A percentile compares a stretch with the other conserved stretches of the same genome.
Evolutionary conservation across 371 early-diverging fungal genomes (phyloP).

Genomic region (Mortierella sp.): DNA sequence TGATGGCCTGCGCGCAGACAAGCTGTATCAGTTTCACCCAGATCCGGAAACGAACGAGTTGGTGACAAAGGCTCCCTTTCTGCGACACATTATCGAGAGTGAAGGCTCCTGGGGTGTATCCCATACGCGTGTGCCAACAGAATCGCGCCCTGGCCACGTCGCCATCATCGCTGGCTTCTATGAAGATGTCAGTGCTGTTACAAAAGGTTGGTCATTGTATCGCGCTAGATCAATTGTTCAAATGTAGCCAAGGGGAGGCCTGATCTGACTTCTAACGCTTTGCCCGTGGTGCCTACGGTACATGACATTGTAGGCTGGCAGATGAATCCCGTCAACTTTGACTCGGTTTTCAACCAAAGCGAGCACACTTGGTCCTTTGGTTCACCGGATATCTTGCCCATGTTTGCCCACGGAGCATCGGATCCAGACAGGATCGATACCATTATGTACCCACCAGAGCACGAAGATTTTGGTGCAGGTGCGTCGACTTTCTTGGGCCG

Average conservation of each 20-base stretch:
- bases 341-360: slow-evolving; percentile 93
- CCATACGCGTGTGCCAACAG: slow-evolving; percentile 97
- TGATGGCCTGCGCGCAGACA: slow-evolving; percentile 95
- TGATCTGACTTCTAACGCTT: background rate
- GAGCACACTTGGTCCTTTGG: slow-evolving; percentile 97
- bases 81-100: slow-evolving; percentile 69
- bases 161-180: slow-evolving; percentile 97
- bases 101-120: slow-evolving; percentile 92
- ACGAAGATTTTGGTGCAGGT: slow-evolving; percentile 89
- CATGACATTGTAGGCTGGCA: slow-evolving; percentile 84
- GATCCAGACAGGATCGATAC: slow-evolving; percentile 82
- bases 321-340: slow-evolving; percentile 96
- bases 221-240: background rate
- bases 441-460: slow-evolving; percentile 89
- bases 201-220: slow-evolving; percentile 71
- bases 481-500: too few relatives aligned
- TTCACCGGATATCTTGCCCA: slow-evolving; percentile 95
- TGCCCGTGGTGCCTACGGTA: background rate
- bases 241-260: background rate
- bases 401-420: slow-evolving; percentile 93
- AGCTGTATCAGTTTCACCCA: slow-evolving; percentile 75
- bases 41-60: slow-evolving; percentile 53
- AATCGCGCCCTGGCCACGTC: slow-evolving; percentile 97
- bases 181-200: slow-evolving; percentile 97
- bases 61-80: slow-evolving; percentile 76